Evolutionary conservation across 164 flowering plant species (phyloP).

Genomic region (Umbilicus rupestris): DNA sequence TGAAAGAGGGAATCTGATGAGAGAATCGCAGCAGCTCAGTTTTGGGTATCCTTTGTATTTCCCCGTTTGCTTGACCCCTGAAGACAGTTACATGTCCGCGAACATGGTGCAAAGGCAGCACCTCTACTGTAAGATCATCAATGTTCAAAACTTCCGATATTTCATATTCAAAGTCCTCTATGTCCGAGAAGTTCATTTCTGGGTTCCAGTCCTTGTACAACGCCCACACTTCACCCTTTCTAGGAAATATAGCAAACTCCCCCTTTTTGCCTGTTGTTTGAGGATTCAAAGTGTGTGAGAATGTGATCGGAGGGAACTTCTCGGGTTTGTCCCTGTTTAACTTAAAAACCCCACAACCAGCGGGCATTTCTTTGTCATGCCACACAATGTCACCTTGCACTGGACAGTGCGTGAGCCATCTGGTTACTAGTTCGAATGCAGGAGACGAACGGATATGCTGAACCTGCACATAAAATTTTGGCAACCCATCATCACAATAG

Average conservation of each 20-base stretch:
- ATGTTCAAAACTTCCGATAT: constrained; percentile 30
- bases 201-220: constrained; percentile 42
- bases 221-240: constrained; percentile 64
- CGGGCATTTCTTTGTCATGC: constrained; percentile 35
- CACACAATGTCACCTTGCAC: constrained; percentile 24
- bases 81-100: constrained; percentile 35
- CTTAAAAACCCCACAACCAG: constrained; percentile 46
- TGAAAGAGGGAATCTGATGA: constrained; percentile 46
- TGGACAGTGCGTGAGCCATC: constrained; percentile 29
- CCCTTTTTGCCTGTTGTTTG: constrained; percentile 14
- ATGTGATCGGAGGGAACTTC: constrained; percentile 14
- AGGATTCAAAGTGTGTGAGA: constrained; percentile 39
- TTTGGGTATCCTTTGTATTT: constrained; percentile 15
- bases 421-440: constrained; percentile 20
- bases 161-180: constrained; percentile 34
- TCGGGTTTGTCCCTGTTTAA: neutral
- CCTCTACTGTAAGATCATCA: constrained; percentile 12
- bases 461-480: constrained; percentile 47
- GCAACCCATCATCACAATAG: constrained; percentile 52
- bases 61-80: constrained; percentile 17
- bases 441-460: constrained; percentile 22
- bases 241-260: constrained; percentile 37
- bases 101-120: constrained; percentile 24
- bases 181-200: constrained; percentile 19
- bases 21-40: constrained; percentile 36